These are phyloP conservation scores for Alternaria solani DNA, from an alignment of 2,329 filamentous ascomycete species.

Conservation along the genomic window DNA sequence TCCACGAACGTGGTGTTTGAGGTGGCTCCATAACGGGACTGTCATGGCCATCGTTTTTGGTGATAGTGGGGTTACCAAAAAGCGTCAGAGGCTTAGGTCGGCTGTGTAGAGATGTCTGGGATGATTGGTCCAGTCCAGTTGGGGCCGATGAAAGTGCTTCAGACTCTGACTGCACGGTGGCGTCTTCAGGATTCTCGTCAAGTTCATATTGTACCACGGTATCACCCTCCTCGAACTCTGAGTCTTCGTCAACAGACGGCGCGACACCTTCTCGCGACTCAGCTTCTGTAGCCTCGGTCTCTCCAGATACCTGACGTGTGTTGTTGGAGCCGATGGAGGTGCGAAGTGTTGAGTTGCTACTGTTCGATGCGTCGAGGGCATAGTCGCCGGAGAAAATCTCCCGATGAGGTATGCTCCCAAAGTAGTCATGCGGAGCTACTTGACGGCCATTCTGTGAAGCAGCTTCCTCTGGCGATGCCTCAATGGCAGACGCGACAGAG, in stretches of 20 bases:
- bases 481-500: slow-evolving; percentile 5
- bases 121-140: slow-evolving; percentile 6
- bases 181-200: slow-evolving; percentile 20
- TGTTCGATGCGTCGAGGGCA: slow-evolving; percentile 1
- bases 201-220: slow-evolving; percentile 44
- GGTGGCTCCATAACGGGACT: slow-evolving; percentile 28
- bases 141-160: slow-evolving; percentile 10
- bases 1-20: slow-evolving; percentile 43
- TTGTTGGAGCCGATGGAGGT: slow-evolving; percentile 1
- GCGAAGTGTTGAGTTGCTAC: background rate
- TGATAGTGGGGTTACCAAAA: slow-evolving; percentile 30
- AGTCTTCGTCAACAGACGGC: slow-evolving; percentile 33
- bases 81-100: slow-evolving; percentile 15
- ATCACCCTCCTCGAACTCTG: slow-evolving; percentile 47
- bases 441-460: background rate
- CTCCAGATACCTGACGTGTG: background rate
- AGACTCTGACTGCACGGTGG: slow-evolving; percentile 6
- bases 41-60: slow-evolving; percentile 27
- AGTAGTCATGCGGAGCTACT: background rate
- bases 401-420: background rate
- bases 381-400: background rate
- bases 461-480: slow-evolving; percentile 1
- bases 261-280: background rate
- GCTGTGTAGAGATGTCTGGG: slow-evolving; percentile 7
- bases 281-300: background rate